Conservation (phyloP, 805 yeast species). For the Pichia thaimueangensis region DNA sequence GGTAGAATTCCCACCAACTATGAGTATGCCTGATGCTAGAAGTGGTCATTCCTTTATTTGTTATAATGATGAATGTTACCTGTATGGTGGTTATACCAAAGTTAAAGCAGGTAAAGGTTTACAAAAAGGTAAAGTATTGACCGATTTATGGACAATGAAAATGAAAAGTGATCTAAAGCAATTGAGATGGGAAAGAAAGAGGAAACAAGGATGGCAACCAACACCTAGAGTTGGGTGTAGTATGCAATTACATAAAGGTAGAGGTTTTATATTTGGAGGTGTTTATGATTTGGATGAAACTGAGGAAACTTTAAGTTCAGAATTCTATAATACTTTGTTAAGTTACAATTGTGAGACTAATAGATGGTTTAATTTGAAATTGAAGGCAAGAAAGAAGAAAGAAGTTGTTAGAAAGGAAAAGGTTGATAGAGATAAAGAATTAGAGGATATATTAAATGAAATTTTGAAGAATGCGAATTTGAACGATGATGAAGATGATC, state of each 20-base stretch:
- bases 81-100: constrained; percentile 93
- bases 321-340: constrained; percentile 71
- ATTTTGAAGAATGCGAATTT: constrained; percentile 70
- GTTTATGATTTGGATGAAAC: constrained; percentile 94
- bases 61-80: constrained; percentile 58
- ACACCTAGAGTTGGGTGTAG: constrained; percentile 94
- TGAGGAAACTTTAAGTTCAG: constrained; percentile 82
- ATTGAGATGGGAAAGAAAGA: constrained; percentile 82
- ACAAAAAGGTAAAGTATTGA: constrained; percentile 84
- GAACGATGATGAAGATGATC: constrained; percentile 38
- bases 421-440: constrained; percentile 63
- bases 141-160: constrained; percentile 80
- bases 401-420: constrained; percentile 37
- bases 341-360: constrained; percentile 82
- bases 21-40: constrained; percentile 80
- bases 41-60: constrained; percentile 90
- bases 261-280: constrained; percentile 93
- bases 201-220: constrained; percentile 86
- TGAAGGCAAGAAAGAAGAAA: constrained; percentile 57
- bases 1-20: constrained; percentile 77
- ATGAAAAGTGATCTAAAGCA: constrained; percentile 79
- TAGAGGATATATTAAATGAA: constrained; percentile 73
- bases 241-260: constrained; percentile 79
- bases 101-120: constrained; percentile 83
- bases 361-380: constrained; percentile 73